phyloP scores from a whole-genome alignment of 208 protist species.

The Angomonas ambiguus region DNA sequence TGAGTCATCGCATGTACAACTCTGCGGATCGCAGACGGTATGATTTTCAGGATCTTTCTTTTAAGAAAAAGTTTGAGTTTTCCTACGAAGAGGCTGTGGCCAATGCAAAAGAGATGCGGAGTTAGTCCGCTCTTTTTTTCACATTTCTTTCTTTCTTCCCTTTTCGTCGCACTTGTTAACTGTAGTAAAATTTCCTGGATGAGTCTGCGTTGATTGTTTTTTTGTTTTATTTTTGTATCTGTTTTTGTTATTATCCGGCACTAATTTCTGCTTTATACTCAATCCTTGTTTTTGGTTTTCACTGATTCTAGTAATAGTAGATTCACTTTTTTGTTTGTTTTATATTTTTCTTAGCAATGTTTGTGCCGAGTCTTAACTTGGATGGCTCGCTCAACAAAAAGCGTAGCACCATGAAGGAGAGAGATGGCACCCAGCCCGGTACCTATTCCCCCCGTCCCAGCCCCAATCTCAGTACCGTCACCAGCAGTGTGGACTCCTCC shows the following conservation, averaged over 20 bases:
- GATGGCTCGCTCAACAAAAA: slow-evolving; percentile 47
- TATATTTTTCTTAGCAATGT: slow-evolving; percentile 12
- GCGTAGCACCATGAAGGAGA: slow-evolving; percentile 39
- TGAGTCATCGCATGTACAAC: slow-evolving; percentile 79
- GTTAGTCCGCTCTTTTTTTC: slow-evolving; percentile 19
- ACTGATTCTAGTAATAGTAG: background rate
- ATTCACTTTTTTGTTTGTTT: background rate
- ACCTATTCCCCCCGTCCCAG: slow-evolving; percentile 36
- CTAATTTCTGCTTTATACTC: slow-evolving; percentile 3
- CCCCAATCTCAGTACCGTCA: background rate
- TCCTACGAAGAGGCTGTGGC: slow-evolving; percentile 71
- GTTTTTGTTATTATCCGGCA: slow-evolving; percentile 6
- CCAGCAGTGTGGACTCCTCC: slow-evolving; percentile 4
- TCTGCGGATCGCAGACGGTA: slow-evolving; percentile 58
- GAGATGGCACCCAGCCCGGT: slow-evolving; percentile 34
- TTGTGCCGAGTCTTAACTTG: slow-evolving; percentile 43
- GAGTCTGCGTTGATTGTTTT: too few relatives aligned
- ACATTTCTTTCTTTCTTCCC: slow-evolving; percentile 6
- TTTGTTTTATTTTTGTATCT: background rate
- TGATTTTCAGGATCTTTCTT: slow-evolving; percentile 87
- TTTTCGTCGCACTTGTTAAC: background rate
- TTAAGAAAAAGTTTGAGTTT: slow-evolving; percentile 88
- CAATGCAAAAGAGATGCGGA: slow-evolving; percentile 87
- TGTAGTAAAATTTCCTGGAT: too few relatives aligned
- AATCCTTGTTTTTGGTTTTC: slow-evolving; percentile 7